phyloP scores from a whole-genome alignment of 2,329 filamentous ascomycete species.

The Exophiala mesophila region DNA sequence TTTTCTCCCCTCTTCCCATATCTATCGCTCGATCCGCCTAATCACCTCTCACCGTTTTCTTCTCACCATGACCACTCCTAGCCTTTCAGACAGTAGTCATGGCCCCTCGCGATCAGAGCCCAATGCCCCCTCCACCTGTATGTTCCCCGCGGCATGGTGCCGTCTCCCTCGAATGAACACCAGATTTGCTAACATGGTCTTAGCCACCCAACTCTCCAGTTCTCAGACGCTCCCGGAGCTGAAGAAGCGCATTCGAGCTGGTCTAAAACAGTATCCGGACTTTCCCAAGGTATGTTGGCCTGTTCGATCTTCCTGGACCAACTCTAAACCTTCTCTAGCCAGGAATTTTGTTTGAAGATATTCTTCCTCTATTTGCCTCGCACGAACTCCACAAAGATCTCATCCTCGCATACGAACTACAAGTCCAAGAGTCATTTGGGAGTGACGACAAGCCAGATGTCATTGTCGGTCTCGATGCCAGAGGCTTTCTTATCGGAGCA shows the following conservation, averaged over 20 bases:
- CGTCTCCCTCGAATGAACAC: too few relatives aligned
- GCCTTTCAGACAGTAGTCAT: conserved; percentile 18
- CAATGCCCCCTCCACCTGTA: conserved; percentile 27
- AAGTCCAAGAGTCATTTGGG: conserved; percentile 62
- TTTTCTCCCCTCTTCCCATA: conserved; percentile 18
- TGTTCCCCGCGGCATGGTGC: too few relatives aligned
- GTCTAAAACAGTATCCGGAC: conserved; percentile 22
- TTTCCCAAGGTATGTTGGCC: conserved; percentile 20
- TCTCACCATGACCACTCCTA: conserved; percentile 24
- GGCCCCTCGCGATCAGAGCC: conserved; percentile 27
- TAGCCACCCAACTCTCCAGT: conserved; percentile 28
- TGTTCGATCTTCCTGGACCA: too few relatives aligned
- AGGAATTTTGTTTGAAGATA: conserved; percentile 92
- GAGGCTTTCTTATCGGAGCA: conserved; percentile 93
- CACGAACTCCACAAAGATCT: conserved; percentile 68
- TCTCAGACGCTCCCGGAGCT: conserved; percentile 23
- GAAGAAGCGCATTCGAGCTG: conserved; percentile 16
- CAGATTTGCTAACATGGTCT: too few relatives aligned
- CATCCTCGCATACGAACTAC: conserved; percentile 77
- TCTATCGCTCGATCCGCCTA: conserved; percentile 17
- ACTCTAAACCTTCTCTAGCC: conserved; percentile 15
- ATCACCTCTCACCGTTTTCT: conserved; percentile 10
- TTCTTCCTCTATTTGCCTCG: conserved; percentile 89
- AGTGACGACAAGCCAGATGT: conserved; percentile 69
- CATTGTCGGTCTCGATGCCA: conserved; percentile 85